Conservation (phyloP, 2,329 filamentous ascomycete genomes). For the Tolypocladium ophioglossoides region DNA sequence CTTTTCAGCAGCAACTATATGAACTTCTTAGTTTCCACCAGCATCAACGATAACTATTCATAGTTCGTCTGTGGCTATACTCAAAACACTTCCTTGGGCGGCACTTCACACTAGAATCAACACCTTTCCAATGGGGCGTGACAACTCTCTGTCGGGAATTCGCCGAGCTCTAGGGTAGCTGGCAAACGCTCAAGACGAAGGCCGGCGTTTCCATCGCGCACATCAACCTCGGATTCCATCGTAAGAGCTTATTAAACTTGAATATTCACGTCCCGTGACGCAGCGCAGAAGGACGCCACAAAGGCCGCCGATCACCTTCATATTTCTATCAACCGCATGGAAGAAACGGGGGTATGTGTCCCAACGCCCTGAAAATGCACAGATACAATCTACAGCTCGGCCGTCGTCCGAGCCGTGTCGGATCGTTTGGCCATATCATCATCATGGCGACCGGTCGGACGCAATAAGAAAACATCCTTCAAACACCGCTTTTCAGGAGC, state of each 20-base stretch:
- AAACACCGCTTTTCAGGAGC: not conserved
- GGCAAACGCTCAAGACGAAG: too few relatives aligned
- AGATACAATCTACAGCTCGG: conserved; percentile 2
- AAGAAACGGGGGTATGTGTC: conserved; percentile 19
- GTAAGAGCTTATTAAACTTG: not conserved
- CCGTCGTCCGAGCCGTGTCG: not conserved
- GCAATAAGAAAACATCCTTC: not conserved
- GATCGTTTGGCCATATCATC: conserved; percentile 1
- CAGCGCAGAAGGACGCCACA: not conserved
- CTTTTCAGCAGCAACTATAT: not conserved
- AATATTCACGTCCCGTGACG: not conserved
- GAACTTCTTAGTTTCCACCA: not conserved
- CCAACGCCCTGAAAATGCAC: conserved; percentile 23
- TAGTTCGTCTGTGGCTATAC: not conserved
- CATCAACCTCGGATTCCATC: too few relatives aligned
- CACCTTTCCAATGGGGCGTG: too few relatives aligned
- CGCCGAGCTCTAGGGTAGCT: not conserved
- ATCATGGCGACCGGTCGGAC: conserved; percentile 1
- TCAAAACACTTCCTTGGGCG: not conserved
- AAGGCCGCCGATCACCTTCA: not conserved
- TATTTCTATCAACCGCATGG: conserved; percentile 7
- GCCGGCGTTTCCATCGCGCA: too few relatives aligned
- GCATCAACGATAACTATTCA: not conserved
- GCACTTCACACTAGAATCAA: not conserved
- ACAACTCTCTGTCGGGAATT: too few relatives aligned